These are phyloP conservation scores for Ophiosphaerella herpotricha DNA, from an alignment of 2,329 filamentous ascomycete species.

Conservation along the genomic window DNA sequence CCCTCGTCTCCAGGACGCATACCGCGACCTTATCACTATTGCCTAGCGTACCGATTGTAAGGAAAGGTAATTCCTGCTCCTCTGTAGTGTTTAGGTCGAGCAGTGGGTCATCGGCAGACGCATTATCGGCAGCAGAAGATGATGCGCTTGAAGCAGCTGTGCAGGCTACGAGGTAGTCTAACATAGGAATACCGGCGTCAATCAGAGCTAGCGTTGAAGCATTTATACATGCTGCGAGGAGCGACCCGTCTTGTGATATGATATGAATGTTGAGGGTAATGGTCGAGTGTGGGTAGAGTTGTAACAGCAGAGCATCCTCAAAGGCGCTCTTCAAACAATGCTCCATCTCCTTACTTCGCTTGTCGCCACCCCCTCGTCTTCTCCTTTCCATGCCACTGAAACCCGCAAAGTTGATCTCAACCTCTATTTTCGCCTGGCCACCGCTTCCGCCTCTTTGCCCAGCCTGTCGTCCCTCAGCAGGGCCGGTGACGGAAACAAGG, in stretches of 20 bases:
- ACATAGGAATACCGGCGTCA: slow-evolving; percentile 95
- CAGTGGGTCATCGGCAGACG: slow-evolving; percentile 74
- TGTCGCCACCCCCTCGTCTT: slow-evolving; percentile 60
- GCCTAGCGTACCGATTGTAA: slow-evolving; percentile 83
- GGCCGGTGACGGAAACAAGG: slow-evolving; percentile 88
- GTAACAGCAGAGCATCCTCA: slow-evolving; percentile 76
- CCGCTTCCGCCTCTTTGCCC: slow-evolving; percentile 54
- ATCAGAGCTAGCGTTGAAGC: slow-evolving; percentile 89
- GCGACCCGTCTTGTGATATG: slow-evolving; percentile 84
- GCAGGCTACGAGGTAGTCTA: slow-evolving; percentile 85
- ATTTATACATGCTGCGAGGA: slow-evolving; percentile 89
- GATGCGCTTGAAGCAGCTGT: slow-evolving; percentile 77
- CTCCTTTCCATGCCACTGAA: slow-evolving; percentile 85
- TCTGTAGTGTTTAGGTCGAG: slow-evolving; percentile 79
- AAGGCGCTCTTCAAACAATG: slow-evolving; percentile 79
- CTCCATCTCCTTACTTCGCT: slow-evolving; percentile 79
- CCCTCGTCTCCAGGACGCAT: slow-evolving; percentile 82
- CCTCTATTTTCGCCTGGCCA: slow-evolving; percentile 69
- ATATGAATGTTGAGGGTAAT: slow-evolving; percentile 86
- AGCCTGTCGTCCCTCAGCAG: slow-evolving; percentile 68
- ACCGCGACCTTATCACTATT: slow-evolving; percentile 75
- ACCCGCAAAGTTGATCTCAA: slow-evolving; percentile 83
- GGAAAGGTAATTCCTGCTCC: slow-evolving; percentile 83
- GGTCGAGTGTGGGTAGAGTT: slow-evolving; percentile 85
- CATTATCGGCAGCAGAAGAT: slow-evolving; percentile 57